These are phyloP conservation scores for Rosa lucieae DNA, from an alignment of 306 rosid genomes.

Conservation along the genomic window DNA sequence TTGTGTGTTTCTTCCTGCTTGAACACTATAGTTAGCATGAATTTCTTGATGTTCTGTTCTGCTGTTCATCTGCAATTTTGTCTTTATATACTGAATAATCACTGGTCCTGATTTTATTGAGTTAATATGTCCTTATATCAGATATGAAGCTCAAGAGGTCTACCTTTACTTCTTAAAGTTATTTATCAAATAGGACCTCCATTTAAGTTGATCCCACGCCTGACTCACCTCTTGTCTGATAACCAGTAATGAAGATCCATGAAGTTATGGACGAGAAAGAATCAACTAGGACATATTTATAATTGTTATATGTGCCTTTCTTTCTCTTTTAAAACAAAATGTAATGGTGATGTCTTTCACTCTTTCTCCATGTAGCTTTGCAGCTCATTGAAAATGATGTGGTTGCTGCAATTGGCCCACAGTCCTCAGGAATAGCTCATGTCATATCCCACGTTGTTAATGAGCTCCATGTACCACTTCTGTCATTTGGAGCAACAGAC, in stretches of 20 bases:
- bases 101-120: neutral
- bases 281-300: slow-evolving; percentile 4
- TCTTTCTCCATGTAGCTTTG: slow-evolving; percentile 64
- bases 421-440: slow-evolving; percentile 91
- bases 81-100: neutral
- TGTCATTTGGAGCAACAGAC: slow-evolving; percentile 89
- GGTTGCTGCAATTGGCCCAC: slow-evolving; percentile 82
- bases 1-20: slow-evolving; percentile 6
- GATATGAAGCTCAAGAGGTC: neutral
- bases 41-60: slow-evolving; percentile 1
- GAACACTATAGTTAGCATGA: neutral
- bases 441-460: slow-evolving; percentile 78
- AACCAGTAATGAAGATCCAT: neutral
- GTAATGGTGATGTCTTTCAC: slow-evolving; percentile 26
- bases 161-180: neutral
- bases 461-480: slow-evolving; percentile 88
- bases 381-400: slow-evolving; percentile 79
- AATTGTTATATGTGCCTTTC: slow-evolving; percentile 18
- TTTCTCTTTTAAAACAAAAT: neutral
- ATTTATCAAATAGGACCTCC: neutral
- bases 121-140: neutral
- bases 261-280: neutral
- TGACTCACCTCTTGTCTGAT: neutral
- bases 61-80: neutral
- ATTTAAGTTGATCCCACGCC: neutral